These are phyloP conservation scores for Papiliotrema flavescens DNA, from an alignment of 1,284 basidiomycete genomes.

Conservation along the genomic window DNA sequence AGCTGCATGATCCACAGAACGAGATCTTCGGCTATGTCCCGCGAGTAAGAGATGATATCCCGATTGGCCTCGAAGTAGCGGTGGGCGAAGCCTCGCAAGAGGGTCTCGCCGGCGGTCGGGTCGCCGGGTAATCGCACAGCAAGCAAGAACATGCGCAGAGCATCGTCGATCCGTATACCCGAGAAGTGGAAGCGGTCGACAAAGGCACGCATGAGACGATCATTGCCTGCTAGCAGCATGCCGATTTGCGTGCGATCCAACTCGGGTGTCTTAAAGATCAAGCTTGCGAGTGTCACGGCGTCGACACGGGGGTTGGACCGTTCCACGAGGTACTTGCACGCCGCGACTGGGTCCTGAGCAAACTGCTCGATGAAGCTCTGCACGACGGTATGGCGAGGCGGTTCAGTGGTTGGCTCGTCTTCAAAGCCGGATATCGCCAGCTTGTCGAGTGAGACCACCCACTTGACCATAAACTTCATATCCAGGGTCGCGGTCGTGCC, in stretches of 20 bases:
- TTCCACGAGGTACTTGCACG: constrained; percentile 63
- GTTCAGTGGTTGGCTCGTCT: constrained; percentile 32
- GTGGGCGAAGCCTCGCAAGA: constrained; percentile 67
- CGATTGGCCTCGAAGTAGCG: constrained; percentile 90
- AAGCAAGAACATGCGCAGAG: constrained; percentile 80
- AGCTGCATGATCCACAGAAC: constrained; percentile 76
- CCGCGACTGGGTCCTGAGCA: constrained; percentile 64
- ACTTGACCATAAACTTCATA: constrained; percentile 81
- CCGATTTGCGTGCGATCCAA: constrained; percentile 81
- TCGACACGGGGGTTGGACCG: constrained; percentile 56
- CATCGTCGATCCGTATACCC: constrained; percentile 79
- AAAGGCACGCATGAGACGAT: constrained; percentile 72
- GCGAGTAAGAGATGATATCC: constrained; percentile 68
- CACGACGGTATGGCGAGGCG: constrained; percentile 59
- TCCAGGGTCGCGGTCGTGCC: constrained; percentile 66
- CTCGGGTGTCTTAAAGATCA: constrained; percentile 80
- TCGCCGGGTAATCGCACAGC: constrained; percentile 68
- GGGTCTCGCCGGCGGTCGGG: constrained; percentile 63
- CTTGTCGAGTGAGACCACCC: constrained; percentile 71
- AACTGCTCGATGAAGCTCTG: constrained; percentile 71
- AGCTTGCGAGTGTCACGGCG: constrained; percentile 64
- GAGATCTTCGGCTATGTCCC: constrained; percentile 70
- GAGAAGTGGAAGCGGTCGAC: constrained; percentile 81
- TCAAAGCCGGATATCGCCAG: constrained; percentile 30
- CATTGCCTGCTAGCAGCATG: constrained; percentile 71